Percentiles rank a stretch among this genome's conserved stretches.
These are phyloP conservation scores for Citrus trifoliata DNA, from an alignment of 345 rosid species.

Conservation along the genomic window DNA sequence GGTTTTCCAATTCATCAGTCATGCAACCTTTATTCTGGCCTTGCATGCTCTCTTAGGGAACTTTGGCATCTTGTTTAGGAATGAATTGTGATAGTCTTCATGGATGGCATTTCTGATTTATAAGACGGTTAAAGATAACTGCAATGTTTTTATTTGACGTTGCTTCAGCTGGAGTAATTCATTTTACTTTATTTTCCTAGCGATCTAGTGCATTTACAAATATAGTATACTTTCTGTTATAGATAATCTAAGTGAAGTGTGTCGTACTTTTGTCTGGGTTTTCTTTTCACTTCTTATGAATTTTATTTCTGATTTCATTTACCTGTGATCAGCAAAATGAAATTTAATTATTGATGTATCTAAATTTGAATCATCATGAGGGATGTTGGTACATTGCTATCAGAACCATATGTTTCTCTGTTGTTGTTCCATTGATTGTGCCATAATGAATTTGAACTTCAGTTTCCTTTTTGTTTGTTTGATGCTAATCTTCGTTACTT, in stretches of 20 bases:
- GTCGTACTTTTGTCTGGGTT: neutral
- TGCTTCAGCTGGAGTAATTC: neutral
- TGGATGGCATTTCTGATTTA: neutral
- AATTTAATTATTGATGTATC: neutral
- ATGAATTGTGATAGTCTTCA: neutral
- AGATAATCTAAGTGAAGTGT: neutral
- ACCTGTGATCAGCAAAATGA: neutral
- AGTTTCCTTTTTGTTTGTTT: conserved; percentile 13
- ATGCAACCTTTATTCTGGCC: neutral
- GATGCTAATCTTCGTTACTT: conserved; percentile 20
- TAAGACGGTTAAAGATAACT: neutral
- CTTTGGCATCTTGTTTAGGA: neutral
- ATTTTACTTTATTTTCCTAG: neutral
- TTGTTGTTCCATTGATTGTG: conserved; percentile 6
- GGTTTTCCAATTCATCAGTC: neutral
- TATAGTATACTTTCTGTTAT: neutral
- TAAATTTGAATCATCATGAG: neutral
- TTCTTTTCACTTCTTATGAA: neutral
- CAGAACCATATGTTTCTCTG: neutral
- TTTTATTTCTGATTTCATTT: conserved; percentile 1
- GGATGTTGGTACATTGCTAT: neutral
- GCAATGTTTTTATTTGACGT: neutral
- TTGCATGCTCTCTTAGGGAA: neutral
- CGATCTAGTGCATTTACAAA: neutral
- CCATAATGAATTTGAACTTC: conserved; percentile 12